Evolutionary conservation across 441 rosid genomes (phyloP).

Genomic region (Kokia cookei): DNA sequence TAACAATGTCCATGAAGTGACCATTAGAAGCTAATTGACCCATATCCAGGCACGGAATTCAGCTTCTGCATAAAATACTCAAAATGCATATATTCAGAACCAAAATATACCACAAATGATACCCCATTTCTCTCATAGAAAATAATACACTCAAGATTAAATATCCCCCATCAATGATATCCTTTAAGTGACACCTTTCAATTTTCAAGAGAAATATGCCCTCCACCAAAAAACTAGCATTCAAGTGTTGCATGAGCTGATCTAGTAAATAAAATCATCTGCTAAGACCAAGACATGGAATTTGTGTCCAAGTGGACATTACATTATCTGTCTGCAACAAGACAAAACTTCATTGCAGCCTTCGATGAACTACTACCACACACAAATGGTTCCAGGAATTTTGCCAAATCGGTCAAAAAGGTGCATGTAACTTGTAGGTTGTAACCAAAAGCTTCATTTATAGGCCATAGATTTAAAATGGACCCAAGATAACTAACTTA

Average conservation of each 20-base stretch:
- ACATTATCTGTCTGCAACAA: not conserved
- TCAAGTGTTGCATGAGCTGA: not conserved
- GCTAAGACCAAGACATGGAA: not conserved
- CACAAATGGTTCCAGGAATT: not conserved
- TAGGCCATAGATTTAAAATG: not conserved
- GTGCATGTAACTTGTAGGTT: not conserved
- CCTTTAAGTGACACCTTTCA: not conserved
- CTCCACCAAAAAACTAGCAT: not conserved
- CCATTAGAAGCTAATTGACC: not conserved
- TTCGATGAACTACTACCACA: not conserved
- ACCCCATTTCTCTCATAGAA: not conserved
- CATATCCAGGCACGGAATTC: not conserved
- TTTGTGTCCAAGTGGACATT: not conserved
- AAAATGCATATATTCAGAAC: not conserved
- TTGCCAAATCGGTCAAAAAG: not conserved
- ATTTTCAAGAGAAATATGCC: not conserved
- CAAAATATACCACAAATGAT: not conserved
- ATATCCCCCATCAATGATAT: not conserved
- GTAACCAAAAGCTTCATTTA: not conserved
- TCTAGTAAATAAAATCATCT: not conserved
- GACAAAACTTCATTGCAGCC: not conserved
- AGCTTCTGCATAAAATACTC: not conserved
- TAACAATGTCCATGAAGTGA: not conserved
- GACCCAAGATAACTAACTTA: not conserved
- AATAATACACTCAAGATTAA: not conserved